A percentile compares a stretch with the other conserved stretches of the same genome.
phyloP scores from a whole-genome alignment of 148 eudicot species.

The Silene latifolia region DNA sequence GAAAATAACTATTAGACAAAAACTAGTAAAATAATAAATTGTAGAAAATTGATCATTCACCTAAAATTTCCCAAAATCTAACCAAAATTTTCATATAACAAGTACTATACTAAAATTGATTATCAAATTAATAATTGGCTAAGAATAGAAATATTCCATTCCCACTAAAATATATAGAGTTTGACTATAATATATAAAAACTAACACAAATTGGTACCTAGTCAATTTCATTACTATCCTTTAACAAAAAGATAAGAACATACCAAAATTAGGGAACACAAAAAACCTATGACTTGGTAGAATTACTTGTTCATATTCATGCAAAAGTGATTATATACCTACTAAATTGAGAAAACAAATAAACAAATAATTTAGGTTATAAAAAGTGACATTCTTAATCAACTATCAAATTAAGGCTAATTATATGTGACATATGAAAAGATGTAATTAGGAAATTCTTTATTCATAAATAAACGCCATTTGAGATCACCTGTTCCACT shows the following conservation, averaged over 20 bases:
- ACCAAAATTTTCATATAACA: neutral
- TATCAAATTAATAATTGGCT: neutral
- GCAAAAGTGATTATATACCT: neutral
- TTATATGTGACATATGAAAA: no score
- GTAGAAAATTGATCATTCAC: no score
- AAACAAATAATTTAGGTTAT: no score
- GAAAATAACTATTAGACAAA: no score
- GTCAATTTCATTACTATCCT: neutral
- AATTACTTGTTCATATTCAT: neutral
- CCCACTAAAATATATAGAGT: neutral
- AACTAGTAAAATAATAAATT: neutral
- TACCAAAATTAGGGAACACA: neutral
- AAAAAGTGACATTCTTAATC: neutral
- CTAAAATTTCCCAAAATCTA: neutral
- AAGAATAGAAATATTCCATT: slow-evolving; percentile 1
- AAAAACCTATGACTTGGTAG: slow-evolving; percentile 13
- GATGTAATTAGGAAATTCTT: no score
- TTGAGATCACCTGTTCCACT: no score
- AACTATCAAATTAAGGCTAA: neutral
- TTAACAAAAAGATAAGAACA: neutral
- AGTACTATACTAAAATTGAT: neutral
- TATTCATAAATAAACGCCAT: no score
- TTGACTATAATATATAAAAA: neutral
- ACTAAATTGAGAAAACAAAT: neutral
- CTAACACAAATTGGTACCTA: neutral